These are phyloP conservation scores for Schizosaccharomyces lindneri DNA, from an alignment of 805 yeast genomes.

Conservation along the genomic window DNA sequence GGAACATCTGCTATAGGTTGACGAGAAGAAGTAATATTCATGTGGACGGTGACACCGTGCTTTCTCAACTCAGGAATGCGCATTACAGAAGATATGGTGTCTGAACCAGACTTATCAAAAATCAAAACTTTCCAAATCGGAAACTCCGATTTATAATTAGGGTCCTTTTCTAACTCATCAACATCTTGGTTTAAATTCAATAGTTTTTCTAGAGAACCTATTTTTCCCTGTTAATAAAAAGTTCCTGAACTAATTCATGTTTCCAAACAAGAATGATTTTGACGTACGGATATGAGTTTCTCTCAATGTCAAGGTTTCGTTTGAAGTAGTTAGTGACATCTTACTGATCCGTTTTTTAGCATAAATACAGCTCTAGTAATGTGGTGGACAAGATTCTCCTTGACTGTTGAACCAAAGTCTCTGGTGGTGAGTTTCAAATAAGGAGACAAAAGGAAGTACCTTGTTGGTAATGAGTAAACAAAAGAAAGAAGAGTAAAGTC, in stretches of 20 bases:
- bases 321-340: background rate
- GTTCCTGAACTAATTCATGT: background rate
- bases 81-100: conserved; percentile 70
- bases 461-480: too few relatives aligned
- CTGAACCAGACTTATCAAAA: conserved; percentile 57
- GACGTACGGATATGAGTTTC: background rate
- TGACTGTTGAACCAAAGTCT: too few relatives aligned
- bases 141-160: conserved; percentile 14
- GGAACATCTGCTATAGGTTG: conserved; percentile 87
- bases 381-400: too few relatives aligned
- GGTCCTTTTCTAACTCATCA: background rate
- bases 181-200: conserved; percentile 19
- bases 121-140: conserved; percentile 78
- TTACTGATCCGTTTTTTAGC: background rate
- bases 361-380: background rate
- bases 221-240: background rate
- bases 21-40: conserved; percentile 32
- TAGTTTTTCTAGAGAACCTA: conserved; percentile 28
- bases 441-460: too few relatives aligned
- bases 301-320: background rate
- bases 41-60: conserved; percentile 80
- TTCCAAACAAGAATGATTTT: background rate
- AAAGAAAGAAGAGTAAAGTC: too few relatives aligned
- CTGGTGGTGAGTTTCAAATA: too few relatives aligned
- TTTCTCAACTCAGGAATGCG: conserved; percentile 60